Conservation (phyloP, 78 protist genomes). For the Parvularia atlantis region DNA sequence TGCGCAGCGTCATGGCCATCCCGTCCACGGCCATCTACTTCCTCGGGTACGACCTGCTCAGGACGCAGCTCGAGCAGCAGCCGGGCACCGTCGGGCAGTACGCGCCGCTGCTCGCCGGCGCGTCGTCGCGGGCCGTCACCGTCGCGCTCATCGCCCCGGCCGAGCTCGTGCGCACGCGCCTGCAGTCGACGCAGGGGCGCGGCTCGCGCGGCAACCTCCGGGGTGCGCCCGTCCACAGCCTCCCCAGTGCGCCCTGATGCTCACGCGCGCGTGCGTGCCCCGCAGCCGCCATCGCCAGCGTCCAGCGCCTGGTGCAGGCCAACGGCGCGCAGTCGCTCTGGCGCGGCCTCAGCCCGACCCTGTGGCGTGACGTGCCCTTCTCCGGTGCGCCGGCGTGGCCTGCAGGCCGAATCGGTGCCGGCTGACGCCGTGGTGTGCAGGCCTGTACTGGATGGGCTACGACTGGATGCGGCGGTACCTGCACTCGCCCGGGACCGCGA, state of each 20-base stretch:
- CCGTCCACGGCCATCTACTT: constrained; percentile 16
- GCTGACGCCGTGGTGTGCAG: too few species aligned
- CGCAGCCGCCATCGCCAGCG: too few species aligned
- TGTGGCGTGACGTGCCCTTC: constrained; percentile 38
- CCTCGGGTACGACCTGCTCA: constrained; percentile 10
- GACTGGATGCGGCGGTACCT: neutral
- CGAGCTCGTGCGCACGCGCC: constrained; percentile 35
- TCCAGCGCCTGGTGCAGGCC: neutral
- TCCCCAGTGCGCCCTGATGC: too few species aligned
- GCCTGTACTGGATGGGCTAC: constrained; percentile 1
- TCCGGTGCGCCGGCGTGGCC: too few species aligned
- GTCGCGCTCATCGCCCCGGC: constrained; percentile 11
- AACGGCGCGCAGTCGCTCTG: constrained; percentile 12
- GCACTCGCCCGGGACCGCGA: too few species aligned
- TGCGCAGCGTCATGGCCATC: neutral
- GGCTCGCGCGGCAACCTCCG: neutral
- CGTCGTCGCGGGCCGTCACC: neutral
- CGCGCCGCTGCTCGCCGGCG: constrained; percentile 22
- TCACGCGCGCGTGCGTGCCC: too few species aligned
- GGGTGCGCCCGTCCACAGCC: neutral
- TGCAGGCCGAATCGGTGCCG: too few species aligned
- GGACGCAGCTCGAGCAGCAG: neutral
- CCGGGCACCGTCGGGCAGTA: neutral
- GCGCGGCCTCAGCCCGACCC: constrained; percentile 27
- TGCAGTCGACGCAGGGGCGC: constrained; percentile 18